Conservation (phyloP, 75 land plant genomes). For the Cupressus sempervirens region DNA sequence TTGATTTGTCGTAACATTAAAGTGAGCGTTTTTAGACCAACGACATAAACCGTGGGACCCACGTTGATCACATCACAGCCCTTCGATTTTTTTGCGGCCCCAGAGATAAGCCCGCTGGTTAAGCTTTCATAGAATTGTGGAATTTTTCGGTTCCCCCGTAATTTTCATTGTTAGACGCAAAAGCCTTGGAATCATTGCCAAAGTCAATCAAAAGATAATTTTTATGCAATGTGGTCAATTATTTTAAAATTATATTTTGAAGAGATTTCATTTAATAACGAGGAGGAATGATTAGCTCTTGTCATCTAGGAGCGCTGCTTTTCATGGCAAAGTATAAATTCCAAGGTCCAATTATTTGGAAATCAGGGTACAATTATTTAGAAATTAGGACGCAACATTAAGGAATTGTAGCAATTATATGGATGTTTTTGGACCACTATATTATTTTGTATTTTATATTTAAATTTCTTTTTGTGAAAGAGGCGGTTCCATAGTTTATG, state of each 20-base stretch:
- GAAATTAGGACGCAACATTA: slow-evolving; percentile 18
- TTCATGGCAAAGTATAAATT: background rate
- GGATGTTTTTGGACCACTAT: too few relatives aligned
- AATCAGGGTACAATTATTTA: slow-evolving; percentile 19
- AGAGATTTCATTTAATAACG: background rate
- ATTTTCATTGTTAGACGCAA: background rate
- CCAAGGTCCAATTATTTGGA: slow-evolving; percentile 12
- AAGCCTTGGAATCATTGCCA: background rate
- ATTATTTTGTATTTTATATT: too few relatives aligned
- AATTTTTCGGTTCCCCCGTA: too few relatives aligned
- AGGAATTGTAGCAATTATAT: too few relatives aligned
- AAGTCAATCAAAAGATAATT: background rate
- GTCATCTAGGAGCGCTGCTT: background rate
- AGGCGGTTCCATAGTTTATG: too few relatives aligned
- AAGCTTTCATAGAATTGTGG: background rate
- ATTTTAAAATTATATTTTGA: too few relatives aligned
- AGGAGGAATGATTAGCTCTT: background rate
- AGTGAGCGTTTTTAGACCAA: too few relatives aligned
- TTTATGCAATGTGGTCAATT: background rate
- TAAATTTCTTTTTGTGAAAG: too few relatives aligned
- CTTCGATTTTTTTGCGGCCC: background rate
- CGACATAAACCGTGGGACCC: background rate
- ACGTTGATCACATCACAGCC: background rate
- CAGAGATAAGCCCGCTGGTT: background rate
- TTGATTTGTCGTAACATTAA: too few relatives aligned